These are phyloP conservation scores for Tilletia indica DNA, from an alignment of 1,284 basidiomycete genomes.

Conservation along the genomic window DNA sequence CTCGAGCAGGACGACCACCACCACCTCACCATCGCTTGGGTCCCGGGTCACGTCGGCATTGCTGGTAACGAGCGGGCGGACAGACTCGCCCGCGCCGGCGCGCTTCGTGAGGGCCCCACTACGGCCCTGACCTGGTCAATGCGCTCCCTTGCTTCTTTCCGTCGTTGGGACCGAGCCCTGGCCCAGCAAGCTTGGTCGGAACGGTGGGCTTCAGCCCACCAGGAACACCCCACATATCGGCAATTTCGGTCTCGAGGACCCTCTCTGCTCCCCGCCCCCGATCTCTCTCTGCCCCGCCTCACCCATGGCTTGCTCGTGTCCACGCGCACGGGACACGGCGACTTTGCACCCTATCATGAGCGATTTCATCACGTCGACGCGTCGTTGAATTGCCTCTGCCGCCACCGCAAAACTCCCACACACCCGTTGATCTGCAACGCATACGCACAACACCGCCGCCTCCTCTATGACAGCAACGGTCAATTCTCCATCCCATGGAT, in stretches of 20 bases:
- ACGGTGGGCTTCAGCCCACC: neutral
- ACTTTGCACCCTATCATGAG: constrained; percentile 1
- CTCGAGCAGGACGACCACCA: neutral
- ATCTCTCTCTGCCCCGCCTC: neutral
- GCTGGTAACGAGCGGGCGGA: constrained; percentile 22
- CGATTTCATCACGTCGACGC: constrained; percentile 1
- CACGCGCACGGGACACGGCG: neutral
- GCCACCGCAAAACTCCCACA: neutral
- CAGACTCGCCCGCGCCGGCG: constrained; percentile 17
- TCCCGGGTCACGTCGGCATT: constrained; percentile 20
- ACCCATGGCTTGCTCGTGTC: neutral
- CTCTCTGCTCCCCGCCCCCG: neutral
- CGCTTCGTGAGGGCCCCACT: neutral
- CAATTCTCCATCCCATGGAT: neutral
- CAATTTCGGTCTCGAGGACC: neutral
- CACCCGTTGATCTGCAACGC: neutral
- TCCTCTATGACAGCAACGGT: neutral
- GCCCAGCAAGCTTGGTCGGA: neutral
- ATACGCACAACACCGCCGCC: neutral
- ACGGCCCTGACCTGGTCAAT: neutral
- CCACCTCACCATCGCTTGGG: constrained; percentile 19
- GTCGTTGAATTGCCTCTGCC: neutral
- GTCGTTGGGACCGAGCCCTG: neutral
- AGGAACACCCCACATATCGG: neutral
- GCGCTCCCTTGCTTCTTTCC: neutral